Percentiles rank a stretch among this genome's conserved stretches.
Conservation (phyloP, 345 rosid genomes). For the Durio zibethinus region DNA sequence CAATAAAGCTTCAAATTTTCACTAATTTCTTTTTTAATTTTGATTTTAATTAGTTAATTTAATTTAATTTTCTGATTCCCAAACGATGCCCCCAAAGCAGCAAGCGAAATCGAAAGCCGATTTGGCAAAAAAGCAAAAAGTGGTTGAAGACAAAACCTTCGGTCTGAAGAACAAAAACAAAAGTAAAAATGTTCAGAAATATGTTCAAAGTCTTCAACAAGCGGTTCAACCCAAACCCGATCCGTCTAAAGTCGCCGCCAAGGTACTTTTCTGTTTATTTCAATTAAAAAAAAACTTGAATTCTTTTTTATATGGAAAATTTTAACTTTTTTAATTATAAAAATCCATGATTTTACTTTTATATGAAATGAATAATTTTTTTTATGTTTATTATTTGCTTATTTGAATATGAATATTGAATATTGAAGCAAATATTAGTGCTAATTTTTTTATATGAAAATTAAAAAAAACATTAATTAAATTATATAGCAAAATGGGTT, state of each 20-base stretch:
- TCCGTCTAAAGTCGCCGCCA: slow-evolving; percentile 57
- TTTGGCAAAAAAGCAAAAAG: slow-evolving; percentile 87
- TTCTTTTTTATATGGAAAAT: neutral
- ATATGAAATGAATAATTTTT: neutral
- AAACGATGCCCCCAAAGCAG: slow-evolving; percentile 83
- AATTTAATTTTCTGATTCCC: neutral
- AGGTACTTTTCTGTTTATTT: slow-evolving; percentile 39
- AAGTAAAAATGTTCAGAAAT: slow-evolving; percentile 93
- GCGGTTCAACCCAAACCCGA: slow-evolving; percentile 79
- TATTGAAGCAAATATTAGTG: slow-evolving; percentile 4
- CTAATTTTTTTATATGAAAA: too few species aligned
- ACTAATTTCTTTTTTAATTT: neutral
- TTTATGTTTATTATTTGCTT: neutral
- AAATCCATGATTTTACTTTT: neutral
- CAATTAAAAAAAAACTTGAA: neutral
- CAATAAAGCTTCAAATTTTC: neutral
- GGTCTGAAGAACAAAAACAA: slow-evolving; percentile 93
- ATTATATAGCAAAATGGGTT: too few species aligned
- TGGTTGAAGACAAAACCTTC: slow-evolving; percentile 92
- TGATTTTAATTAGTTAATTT: neutral
- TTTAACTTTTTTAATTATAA: neutral
- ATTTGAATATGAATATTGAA: slow-evolving; percentile 6
- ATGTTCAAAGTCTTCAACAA: slow-evolving; percentile 81
- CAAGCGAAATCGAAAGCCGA: slow-evolving; percentile 60
- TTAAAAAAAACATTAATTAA: too few species aligned